These are phyloP conservation scores for Carallia pectinifolia DNA, from an alignment of 345 rosid genomes.

Conservation along the genomic window DNA sequence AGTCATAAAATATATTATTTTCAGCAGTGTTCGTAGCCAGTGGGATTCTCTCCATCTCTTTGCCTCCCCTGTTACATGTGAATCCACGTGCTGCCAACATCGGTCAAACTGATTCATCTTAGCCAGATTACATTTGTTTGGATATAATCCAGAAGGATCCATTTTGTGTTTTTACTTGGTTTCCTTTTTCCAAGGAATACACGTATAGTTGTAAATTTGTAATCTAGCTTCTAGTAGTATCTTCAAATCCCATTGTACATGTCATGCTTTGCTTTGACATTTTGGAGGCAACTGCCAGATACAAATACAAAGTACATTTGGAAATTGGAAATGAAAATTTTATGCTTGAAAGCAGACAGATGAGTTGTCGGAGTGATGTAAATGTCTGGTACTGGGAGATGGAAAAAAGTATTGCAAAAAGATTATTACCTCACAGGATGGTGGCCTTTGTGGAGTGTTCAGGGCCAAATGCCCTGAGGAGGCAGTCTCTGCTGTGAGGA, in stretches of 20 bases:
- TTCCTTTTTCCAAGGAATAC: neutral
- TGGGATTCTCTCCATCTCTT: neutral
- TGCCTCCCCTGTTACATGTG: conserved; percentile 6
- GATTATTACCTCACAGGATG: neutral
- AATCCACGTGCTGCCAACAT: conserved; percentile 18
- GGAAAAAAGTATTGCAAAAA: neutral
- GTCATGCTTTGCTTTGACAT: neutral
- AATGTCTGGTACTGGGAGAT: neutral
- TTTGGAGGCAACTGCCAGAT: neutral
- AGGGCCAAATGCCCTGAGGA: no score
- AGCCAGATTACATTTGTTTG: neutral
- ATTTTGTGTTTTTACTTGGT: neutral
- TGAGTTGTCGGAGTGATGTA: neutral
- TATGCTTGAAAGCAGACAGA: neutral
- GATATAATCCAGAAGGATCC: neutral
- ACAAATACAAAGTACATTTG: neutral
- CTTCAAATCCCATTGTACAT: neutral
- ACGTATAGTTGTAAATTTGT: no score
- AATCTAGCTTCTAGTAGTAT: no score
- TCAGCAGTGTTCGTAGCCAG: neutral
- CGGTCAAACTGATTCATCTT: neutral
- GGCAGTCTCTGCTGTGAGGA: neutral
- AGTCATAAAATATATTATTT: no score
- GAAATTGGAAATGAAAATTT: neutral
- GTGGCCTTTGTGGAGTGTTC: neutral